phyloP scores from a whole-genome alignment of 169 alveolate genomes.

The Eimeria acervulina region DNA sequence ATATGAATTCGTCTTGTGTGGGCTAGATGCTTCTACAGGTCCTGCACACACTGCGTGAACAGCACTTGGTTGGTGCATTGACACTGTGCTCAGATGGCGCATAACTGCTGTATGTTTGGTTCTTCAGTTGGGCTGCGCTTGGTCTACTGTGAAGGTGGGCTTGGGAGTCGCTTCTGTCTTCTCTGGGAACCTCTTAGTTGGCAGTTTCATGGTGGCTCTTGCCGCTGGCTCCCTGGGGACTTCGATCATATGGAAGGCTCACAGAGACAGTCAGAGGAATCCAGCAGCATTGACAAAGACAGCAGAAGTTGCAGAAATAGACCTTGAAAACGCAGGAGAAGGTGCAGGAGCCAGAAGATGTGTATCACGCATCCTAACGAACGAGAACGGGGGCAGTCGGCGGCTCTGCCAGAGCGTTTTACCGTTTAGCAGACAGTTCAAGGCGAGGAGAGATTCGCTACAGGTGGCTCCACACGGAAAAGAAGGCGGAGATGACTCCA shows the following conservation, averaged over 20 bases:
- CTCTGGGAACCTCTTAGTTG: conserved; percentile 42
- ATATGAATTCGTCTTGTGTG: neutral
- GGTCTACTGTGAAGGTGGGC: conserved; percentile 78
- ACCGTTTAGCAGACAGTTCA: neutral
- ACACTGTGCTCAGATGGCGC: neutral
- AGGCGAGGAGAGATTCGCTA: neutral
- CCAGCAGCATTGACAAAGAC: neutral
- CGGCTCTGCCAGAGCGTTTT: neutral
- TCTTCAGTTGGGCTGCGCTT: conserved; percentile 74
- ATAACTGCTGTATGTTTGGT: neutral
- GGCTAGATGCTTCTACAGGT: neutral
- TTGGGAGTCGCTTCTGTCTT: conserved; percentile 51
- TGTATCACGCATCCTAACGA: neutral
- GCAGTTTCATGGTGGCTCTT: conserved; percentile 53
- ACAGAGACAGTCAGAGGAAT: conserved; percentile 31
- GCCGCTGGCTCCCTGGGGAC: conserved; percentile 77
- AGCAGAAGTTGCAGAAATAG: neutral
- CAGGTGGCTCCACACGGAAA: neutral
- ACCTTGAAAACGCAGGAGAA: neutral
- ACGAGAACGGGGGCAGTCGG: neutral
- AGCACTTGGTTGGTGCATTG: neutral
- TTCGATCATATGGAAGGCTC: conserved; percentile 64
- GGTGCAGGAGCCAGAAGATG: neutral
- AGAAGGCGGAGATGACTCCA: neutral
- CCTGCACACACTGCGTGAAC: neutral